A percentile compares a stretch with the other conserved stretches of the same genome.
These are phyloP conservation scores for Kuraishia floccosa DNA, from an alignment of 805 yeast species.

Conservation along the genomic window DNA sequence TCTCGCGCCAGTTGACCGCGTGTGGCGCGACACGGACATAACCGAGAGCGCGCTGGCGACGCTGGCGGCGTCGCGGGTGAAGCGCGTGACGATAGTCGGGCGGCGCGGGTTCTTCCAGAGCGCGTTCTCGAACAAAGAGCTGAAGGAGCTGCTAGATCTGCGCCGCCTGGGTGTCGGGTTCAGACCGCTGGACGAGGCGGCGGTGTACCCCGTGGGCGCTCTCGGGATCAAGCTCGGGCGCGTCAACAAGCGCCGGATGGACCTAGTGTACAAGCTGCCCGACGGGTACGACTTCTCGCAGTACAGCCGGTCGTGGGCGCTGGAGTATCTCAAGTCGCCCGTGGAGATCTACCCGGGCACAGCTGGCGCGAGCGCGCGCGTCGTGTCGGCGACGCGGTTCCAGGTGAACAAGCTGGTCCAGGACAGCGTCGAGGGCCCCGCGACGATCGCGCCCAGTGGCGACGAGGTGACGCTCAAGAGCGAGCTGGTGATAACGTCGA, in stretches of 20 bases:
- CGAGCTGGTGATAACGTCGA: conserved; percentile 66
- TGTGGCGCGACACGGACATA: conserved; percentile 68
- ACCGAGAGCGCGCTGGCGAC: conserved; percentile 42
- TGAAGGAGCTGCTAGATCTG: conserved; percentile 71
- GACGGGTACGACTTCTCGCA: conserved; percentile 29
- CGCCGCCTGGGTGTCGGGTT: conserved; percentile 33
- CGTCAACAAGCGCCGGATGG: conserved; percentile 51
- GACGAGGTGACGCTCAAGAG: conserved; percentile 22
- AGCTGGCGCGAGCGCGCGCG: too few relatives aligned
- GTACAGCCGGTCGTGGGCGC: conserved; percentile 38
- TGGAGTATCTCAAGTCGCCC: conserved; percentile 66
- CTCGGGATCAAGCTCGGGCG: conserved; percentile 28
- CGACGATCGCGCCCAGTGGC: conserved; percentile 24
- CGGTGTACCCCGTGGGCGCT: conserved; percentile 15
- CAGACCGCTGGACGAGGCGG: conserved; percentile 30
- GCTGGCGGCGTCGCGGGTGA: conserved; percentile 43
- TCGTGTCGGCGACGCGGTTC: conserved; percentile 34
- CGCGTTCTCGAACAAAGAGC: conserved; percentile 87
- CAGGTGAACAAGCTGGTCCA: conserved; percentile 30
- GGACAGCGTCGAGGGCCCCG: conserved; percentile 22
- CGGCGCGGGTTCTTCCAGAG: conserved; percentile 79
- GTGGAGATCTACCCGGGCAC: too few relatives aligned
- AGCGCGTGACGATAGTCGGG: conserved; percentile 63
- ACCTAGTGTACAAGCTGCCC: too few relatives aligned
- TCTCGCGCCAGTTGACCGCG: conserved; percentile 36